These are phyloP conservation scores for Fagopyrum homotropicum DNA, from an alignment of 148 eudicot species.

Conservation along the genomic window DNA sequence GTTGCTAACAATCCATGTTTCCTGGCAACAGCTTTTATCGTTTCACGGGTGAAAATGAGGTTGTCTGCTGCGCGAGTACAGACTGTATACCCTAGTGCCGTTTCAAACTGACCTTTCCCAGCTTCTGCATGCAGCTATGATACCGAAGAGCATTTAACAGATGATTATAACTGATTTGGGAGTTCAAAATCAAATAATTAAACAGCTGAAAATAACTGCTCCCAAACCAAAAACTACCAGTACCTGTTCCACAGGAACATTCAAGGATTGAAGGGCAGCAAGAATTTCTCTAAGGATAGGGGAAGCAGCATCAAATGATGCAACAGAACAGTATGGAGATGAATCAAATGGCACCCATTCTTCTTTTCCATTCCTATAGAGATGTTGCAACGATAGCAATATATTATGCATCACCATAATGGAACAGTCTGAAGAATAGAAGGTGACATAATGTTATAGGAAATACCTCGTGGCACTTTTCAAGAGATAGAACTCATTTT, in stretches of 20 bases:
- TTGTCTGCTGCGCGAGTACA: constrained; percentile 77
- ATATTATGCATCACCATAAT: constrained; percentile 8
- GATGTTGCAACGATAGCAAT: constrained; percentile 2
- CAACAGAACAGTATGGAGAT: constrained; percentile 70
- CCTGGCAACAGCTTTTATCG: constrained; percentile 74
- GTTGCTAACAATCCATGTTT: constrained; percentile 90
- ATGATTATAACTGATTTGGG: neutral
- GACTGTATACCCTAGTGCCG: constrained; percentile 55
- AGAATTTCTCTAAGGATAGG: constrained; percentile 58
- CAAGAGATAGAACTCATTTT: constrained; percentile 81
- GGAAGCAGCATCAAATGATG: constrained; percentile 81
- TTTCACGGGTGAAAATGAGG: constrained; percentile 69
- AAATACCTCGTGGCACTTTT: constrained; percentile 50
- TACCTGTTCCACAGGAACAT: constrained; percentile 86
- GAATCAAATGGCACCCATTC: constrained; percentile 81
- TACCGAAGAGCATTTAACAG: constrained; percentile 9
- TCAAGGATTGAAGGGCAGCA: constrained; percentile 53
- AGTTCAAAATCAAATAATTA: neutral
- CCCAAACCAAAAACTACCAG: neutral
- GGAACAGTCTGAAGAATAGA: constrained; percentile 13
- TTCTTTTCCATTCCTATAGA: constrained; percentile 69
- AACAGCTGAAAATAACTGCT: neutral
- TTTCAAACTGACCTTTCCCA: constrained; percentile 90
- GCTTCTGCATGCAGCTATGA: constrained; percentile 80
- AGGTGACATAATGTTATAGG: neutral